Evolutionary conservation across 169 alveolate genomes (phyloP).

Genomic region (Blepharisma undulans): DNA sequence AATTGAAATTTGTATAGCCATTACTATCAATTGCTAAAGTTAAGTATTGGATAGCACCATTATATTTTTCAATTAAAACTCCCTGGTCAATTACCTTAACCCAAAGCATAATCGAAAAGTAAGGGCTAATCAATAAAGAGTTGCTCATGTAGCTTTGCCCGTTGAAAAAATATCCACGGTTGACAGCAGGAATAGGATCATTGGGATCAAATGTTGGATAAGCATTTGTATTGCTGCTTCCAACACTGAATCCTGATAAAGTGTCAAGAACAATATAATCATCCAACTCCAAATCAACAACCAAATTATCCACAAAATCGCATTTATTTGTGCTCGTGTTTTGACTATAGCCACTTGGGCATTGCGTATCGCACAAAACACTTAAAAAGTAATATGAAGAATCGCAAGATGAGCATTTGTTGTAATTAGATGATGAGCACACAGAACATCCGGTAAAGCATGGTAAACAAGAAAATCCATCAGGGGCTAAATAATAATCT

Average conservation of each 20-base stretch:
- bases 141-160: neutral
- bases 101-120: neutral
- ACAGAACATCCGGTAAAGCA: neutral
- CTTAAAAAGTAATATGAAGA: neutral
- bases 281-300: neutral
- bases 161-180: too few species aligned
- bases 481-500: neutral
- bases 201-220: neutral
- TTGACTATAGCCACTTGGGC: neutral
- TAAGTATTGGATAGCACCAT: neutral
- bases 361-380: neutral
- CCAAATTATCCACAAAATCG: neutral
- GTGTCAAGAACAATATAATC: neutral
- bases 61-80: neutral
- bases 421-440: neutral
- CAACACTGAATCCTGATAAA: neutral
- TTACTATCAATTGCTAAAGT: neutral
- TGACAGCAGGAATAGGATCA: neutral
- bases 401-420: neutral
- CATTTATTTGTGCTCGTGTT: neutral
- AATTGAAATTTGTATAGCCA: neutral
- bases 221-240: neutral
- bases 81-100: neutral
- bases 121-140: neutral
- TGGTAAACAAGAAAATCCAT: neutral